Base-by-base conservation (phyloP, 352 stramenopile species). In the Saprolegnia parasitica region DNA sequence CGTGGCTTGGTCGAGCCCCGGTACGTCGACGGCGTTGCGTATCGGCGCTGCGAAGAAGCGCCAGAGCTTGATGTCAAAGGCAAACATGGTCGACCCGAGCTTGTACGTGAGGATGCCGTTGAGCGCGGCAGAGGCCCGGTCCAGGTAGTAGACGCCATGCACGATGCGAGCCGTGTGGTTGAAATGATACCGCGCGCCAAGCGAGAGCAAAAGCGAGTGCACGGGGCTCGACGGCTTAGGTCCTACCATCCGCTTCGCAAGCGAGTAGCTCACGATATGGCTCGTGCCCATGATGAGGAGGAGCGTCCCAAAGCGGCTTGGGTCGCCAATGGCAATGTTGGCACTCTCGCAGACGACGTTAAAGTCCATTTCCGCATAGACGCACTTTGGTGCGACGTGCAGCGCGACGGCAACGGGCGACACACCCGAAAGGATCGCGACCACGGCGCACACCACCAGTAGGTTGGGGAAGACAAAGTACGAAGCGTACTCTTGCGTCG, bases 141-240 rank as follows among this genome's bases (percentile, higher is more conserved):
- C 61, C 46, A 67, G 42, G 21, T 67, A 67, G 49, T 67, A 67
- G 61, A 67, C 40, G 13, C 40, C n/a, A 8, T 56, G 13, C 8
- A 29, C 15, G 5, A 56, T 67, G 16, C 61, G 46, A 56, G 10
- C 29, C 5, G 46, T n/a, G 10, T 50, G 16, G 26, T 11, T 18
- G 32, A 56, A 67, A 15, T 46, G 37, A 29, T 56, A 56, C 32
- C 56, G 56, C 21, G 39, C 61, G 16, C 61, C 61, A 18, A n/a
- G 18, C 23, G 42, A 67, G 15, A 67, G 18, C 18, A 67, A 58
- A 1, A 56, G 18, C 10, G 61, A 67, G 40, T 54, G 20, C 8
- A 56, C 32, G 21, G 13, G 24, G 20, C 18, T 45, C 15, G 18
- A 18, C 13, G 20, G 46, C 10, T 67, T 67, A n/a, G 16, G 16